Percentiles rank a stretch among this genome's conserved stretches.
Conservation (phyloP, 495 filamentous ascomycete species). For the Annulohypoxylon stygium region DNA sequence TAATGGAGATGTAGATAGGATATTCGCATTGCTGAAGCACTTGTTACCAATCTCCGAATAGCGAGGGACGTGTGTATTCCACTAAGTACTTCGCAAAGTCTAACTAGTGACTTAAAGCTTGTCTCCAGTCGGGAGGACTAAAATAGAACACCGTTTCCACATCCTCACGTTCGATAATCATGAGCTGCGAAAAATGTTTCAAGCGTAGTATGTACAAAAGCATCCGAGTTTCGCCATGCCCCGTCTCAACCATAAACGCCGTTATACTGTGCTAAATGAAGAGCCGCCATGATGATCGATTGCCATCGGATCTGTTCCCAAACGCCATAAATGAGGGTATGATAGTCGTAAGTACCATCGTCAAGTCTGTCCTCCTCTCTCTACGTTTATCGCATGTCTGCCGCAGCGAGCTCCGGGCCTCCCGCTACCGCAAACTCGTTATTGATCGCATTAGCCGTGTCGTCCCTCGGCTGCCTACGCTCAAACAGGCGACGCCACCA, state of each 20-base stretch:
- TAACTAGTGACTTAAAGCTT: conserved; percentile 2
- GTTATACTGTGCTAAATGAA: conserved; percentile 24
- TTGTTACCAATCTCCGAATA: neutral
- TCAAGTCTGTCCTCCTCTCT: neutral
- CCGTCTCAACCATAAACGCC: conserved; percentile 39
- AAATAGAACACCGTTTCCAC: neutral
- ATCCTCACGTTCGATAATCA: neutral
- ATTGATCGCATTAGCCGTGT: conserved; percentile 62
- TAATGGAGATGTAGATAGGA: neutral
- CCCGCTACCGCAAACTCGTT: conserved; percentile 67
- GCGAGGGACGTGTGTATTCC: conserved; percentile 12
- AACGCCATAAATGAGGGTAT: conserved; percentile 50
- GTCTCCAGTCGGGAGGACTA: neutral
- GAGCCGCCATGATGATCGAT: conserved; percentile 25
- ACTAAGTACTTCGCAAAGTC: conserved; percentile 3
- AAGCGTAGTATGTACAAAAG: conserved; percentile 42
- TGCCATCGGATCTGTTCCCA: conserved; percentile 26
- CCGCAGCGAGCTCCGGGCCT: conserved; percentile 56
- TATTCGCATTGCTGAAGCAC: neutral
- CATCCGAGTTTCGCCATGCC: conserved; percentile 17
- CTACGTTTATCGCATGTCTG: conserved; percentile 45
- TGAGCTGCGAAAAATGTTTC: neutral
- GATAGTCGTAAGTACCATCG: conserved; percentile 27
- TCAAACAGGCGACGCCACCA: conserved; percentile 94
- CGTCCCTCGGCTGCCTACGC: conserved; percentile 57